Conservation (phyloP, 176 grass and related monocot species). For the Oryza glaberrima region DNA sequence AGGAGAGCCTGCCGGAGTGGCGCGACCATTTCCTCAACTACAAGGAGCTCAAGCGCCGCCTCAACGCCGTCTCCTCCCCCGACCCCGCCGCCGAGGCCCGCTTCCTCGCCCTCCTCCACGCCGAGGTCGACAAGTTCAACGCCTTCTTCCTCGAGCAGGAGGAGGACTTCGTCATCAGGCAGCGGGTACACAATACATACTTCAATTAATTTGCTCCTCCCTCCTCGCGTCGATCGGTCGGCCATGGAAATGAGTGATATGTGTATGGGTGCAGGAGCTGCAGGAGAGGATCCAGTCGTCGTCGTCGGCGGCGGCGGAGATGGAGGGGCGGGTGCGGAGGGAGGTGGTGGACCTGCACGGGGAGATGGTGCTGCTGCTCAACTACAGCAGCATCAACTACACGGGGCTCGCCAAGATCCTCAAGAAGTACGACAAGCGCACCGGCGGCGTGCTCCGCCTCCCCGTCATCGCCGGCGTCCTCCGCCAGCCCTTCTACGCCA, state of each 20-base stretch:
- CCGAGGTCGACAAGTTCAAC: conserved; percentile 93
- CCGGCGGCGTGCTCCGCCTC: conserved; percentile 67
- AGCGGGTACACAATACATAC: neutral
- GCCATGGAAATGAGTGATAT: too few relatives aligned
- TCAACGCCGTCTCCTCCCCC: conserved; percentile 53
- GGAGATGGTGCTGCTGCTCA: conserved; percentile 86
- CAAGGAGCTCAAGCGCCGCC: conserved; percentile 87
- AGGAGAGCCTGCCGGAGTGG: conserved; percentile 93
- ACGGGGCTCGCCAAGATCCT: conserved; percentile 85
- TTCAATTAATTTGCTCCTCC: too few relatives aligned
- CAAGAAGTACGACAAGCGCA: conserved; percentile 95
- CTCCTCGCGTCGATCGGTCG: too few relatives aligned
- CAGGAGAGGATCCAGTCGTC: conserved; percentile 57
- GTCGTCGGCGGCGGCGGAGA: conserved; percentile 21
- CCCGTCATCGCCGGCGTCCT: conserved; percentile 79
- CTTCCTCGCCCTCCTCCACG: conserved; percentile 71
- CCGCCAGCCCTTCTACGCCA: conserved; percentile 88
- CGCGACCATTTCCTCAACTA: conserved; percentile 76
- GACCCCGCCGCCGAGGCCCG: conserved; percentile 49
- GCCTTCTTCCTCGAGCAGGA: conserved; percentile 92
- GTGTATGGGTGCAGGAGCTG: conserved; percentile 48
- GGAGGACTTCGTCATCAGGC: conserved; percentile 89
- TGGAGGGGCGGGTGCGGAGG: conserved; percentile 42
- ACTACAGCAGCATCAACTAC: conserved; percentile 90
- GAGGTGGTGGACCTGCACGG: conserved; percentile 85